Evolutionary conservation across 192 early-diverging fungal species (phyloP).

Genomic region (Phycomyces blakesleeanus): DNA sequence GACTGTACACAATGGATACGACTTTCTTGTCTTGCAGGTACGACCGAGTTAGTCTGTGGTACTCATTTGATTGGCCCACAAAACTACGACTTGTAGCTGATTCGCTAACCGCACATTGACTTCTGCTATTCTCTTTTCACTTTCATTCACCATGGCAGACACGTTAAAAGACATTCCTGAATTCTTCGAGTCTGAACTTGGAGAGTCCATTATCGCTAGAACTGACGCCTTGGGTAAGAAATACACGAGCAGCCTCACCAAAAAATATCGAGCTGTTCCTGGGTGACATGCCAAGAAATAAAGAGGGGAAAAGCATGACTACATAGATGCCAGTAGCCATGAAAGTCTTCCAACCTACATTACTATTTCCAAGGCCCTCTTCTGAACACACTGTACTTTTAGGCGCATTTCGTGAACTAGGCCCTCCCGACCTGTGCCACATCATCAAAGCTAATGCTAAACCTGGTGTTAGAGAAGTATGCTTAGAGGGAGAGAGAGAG

Average conservation of each 20-base stretch:
- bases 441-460: slow-evolving; percentile 90
- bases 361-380: too few relatives aligned
- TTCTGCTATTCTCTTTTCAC: not conserved
- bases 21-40: not conserved
- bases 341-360: not conserved
- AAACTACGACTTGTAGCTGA: not conserved
- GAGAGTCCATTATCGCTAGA: slow-evolving; percentile 81
- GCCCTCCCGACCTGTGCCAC: slow-evolving; percentile 96
- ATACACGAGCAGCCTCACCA: too few relatives aligned
- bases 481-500: too few relatives aligned
- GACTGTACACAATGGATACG: not conserved
- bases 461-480: slow-evolving; percentile 72
- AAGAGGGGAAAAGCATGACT: not conserved
- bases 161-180: slow-evolving; percentile 87
- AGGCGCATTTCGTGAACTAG: slow-evolving; percentile 87
- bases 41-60: too few relatives aligned
- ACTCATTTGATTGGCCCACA: not conserved
- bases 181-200: slow-evolving; percentile 92
- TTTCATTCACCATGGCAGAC: slow-evolving; percentile 42
- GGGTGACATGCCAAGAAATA: too few relatives aligned
- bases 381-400: slow-evolving; percentile 1
- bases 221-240: slow-evolving; percentile 86
- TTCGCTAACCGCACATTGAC: not conserved
- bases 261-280: too few relatives aligned
- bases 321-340: not conserved